Percentiles rank a stretch among this genome's conserved stretches.
Conservation (phyloP, 169 alveolate genomes). For the Eimeria necatrix region DNA sequence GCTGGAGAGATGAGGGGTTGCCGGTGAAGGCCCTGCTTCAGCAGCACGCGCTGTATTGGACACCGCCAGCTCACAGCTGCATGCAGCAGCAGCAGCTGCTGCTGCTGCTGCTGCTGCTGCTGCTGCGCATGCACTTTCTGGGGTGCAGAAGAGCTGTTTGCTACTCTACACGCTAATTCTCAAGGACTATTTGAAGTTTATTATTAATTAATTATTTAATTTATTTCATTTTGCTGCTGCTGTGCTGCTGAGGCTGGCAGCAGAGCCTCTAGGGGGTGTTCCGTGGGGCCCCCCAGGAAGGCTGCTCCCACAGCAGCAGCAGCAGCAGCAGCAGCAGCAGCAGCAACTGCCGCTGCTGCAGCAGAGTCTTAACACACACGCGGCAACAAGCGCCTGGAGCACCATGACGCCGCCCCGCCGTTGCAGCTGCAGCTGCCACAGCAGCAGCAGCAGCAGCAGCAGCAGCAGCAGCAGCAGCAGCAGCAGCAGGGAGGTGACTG, state of each 20-base stretch:
- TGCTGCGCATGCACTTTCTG: no score
- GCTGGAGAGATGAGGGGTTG: background rate
- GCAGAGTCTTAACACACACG: background rate
- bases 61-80: background rate
- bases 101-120: background rate
- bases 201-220: no score
- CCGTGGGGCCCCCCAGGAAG: no score
- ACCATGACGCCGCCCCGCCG: background rate
- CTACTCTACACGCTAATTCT: no score
- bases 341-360: background rate
- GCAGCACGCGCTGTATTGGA: background rate
- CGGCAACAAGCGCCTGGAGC: background rate
- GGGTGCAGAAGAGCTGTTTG: no score
- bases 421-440: background rate
- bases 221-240: no score
- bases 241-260: no score
- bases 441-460: slow-evolving; percentile 10
- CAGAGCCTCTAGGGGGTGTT: no score
- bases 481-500: background rate
- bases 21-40: background rate
- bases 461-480: background rate
- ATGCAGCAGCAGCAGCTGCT: background rate
- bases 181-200: no score
- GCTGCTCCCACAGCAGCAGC: background rate
- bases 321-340: background rate